Evolutionary conservation across 345 rosid species (phyloP).

Genomic region (Pelargonium nanum): DNA sequence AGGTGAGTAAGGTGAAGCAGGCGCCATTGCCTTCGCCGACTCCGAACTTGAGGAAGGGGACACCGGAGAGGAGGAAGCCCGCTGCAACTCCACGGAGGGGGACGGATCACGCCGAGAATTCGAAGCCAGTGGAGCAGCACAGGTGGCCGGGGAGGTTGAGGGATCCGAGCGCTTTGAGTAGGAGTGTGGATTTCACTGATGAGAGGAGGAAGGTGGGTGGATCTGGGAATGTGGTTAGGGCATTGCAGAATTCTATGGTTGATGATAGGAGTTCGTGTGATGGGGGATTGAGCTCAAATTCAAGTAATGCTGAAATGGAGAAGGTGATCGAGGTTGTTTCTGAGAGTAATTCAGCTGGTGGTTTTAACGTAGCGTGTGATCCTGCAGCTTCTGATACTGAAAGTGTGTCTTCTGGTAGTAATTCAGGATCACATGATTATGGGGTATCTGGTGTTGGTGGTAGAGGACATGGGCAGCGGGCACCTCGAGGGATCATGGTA

Average conservation of each 20-base stretch:
- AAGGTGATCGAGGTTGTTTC: slow-evolving; percentile 16
- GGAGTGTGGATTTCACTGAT: slow-evolving; percentile 53
- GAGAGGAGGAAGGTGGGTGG: slow-evolving; percentile 37
- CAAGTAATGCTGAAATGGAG: slow-evolving; percentile 26
- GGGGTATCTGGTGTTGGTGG: slow-evolving; percentile 13
- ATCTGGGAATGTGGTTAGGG: slow-evolving; percentile 51
- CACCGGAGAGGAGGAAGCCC: slow-evolving; percentile 11
- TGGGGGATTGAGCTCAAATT: slow-evolving; percentile 45
- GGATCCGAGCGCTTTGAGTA: slow-evolving; percentile 36
- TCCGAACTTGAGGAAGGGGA: slow-evolving; percentile 20
- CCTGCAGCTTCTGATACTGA: slow-evolving; percentile 64
- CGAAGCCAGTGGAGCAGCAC: slow-evolving; percentile 46
- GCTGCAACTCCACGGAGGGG: not conserved
- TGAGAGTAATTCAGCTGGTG: slow-evolving; percentile 5
- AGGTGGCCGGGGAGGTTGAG: slow-evolving; percentile 68
- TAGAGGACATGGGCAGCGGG: slow-evolving; percentile 22
- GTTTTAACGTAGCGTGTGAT: slow-evolving; percentile 28
- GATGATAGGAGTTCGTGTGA: slow-evolving; percentile 42
- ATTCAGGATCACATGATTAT: slow-evolving; percentile 30
- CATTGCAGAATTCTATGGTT: slow-evolving; percentile 43
- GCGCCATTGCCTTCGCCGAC: slow-evolving; percentile 31
- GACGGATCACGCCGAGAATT: slow-evolving; percentile 45
- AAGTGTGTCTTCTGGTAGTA: slow-evolving; percentile 72
- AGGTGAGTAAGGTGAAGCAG: slow-evolving; percentile 59
- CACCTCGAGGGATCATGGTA: slow-evolving; percentile 27